These are phyloP conservation scores for Podochytrium sp. DNA, from an alignment of 192 early-diverging fungal species.

Conservation along the genomic window DNA sequence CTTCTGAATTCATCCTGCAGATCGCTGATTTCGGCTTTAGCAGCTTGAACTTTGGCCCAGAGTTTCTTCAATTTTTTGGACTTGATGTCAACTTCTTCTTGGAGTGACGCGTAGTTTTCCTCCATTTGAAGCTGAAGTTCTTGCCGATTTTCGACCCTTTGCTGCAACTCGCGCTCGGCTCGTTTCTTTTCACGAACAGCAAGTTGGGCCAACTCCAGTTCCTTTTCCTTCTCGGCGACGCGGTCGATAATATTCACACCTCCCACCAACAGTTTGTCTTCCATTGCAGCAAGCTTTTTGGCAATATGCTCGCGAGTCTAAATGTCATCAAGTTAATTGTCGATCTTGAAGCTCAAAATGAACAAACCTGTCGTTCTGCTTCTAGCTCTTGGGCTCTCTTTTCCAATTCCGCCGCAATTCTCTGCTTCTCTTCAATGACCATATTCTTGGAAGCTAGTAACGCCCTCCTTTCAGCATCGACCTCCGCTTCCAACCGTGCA, in stretches of 20 bases:
- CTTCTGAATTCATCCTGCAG: constrained; percentile 63
- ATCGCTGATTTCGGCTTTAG: constrained; percentile 62
- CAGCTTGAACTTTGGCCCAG: constrained; percentile 55
- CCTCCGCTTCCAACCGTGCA: constrained; percentile 54
- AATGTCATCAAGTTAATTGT: not conserved
- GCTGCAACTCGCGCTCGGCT: constrained; percentile 52
- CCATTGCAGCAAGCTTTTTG: constrained; percentile 50
- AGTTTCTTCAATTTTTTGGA: constrained; percentile 67
- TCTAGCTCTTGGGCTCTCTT: constrained; percentile 55
- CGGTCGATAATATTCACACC: constrained; percentile 61
- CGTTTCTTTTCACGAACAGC: constrained; percentile 49
- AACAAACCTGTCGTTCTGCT: constrained; percentile 42
- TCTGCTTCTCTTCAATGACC: constrained; percentile 58
- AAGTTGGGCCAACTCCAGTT: constrained; percentile 49
- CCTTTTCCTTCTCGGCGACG: constrained; percentile 53
- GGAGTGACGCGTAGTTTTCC: constrained; percentile 62
- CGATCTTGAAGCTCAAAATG: not conserved
- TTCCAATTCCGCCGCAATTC: constrained; percentile 56
- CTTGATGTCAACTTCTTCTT: constrained; percentile 69
- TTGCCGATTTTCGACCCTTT: constrained; percentile 54
- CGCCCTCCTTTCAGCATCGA: constrained; percentile 56
- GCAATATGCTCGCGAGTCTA: constrained; percentile 48
- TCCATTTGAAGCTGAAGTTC: constrained; percentile 64
- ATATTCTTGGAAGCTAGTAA: constrained; percentile 62
- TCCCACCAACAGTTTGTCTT: constrained; percentile 62